Conservation (phyloP, 2,329 filamentous ascomycete species). For the Verticillium alfalfae region DNA sequence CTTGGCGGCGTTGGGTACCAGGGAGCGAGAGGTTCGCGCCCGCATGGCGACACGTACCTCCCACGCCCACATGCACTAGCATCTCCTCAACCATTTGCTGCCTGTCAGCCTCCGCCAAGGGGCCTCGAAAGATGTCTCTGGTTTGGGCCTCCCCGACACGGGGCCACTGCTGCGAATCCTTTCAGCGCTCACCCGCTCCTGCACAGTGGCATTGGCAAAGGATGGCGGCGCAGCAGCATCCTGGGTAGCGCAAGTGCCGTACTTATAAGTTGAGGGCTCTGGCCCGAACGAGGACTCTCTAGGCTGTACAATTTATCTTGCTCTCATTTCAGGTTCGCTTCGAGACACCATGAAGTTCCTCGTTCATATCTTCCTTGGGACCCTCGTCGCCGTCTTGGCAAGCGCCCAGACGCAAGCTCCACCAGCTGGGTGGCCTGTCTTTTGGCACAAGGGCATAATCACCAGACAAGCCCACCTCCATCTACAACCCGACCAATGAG, state of each 20-base stretch:
- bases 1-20: too few species aligned
- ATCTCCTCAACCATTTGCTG: too few species aligned
- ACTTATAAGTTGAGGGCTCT: background rate
- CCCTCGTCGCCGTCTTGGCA: background rate
- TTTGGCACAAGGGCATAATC: conserved; percentile 13
- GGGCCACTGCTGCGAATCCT: too few species aligned
- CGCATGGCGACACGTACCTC: too few species aligned
- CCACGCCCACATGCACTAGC: too few species aligned
- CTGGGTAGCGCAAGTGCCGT: background rate
- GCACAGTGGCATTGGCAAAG: background rate
- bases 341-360: background rate
- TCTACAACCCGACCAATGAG: conserved; percentile 18
- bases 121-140: too few species aligned
- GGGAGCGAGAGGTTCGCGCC: too few species aligned
- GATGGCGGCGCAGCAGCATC: background rate
- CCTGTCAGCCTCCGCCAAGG: too few species aligned
- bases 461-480: conserved; percentile 13
- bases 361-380: background rate
- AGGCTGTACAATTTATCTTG: background rate
- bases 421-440: conserved; percentile 14
- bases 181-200: too few species aligned
- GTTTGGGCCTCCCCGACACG: too few species aligned
- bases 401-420: conserved; percentile 5
- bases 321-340: background rate
- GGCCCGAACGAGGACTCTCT: background rate